Evolutionary conservation across 176 grass and related monocot species (phyloP), one percentile per base, ranked within the genome.

Genomic region (Pharus latifolius): DNA sequence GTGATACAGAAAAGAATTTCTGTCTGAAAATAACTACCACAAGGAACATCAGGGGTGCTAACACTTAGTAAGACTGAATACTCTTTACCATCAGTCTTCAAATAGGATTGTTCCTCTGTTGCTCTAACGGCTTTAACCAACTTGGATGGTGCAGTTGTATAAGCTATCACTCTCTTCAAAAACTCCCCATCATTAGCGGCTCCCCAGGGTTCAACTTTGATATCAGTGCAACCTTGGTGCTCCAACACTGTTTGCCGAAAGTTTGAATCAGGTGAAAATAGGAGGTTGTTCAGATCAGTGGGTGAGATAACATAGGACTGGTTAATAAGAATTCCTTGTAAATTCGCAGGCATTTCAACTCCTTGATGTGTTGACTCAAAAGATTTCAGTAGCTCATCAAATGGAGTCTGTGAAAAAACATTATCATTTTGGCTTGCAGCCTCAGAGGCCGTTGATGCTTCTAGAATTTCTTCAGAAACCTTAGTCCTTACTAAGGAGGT

Each of bases 31-130:
- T 76, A 98, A 70, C 67, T 76, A 75, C 95, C 95, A 37, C 69
- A 92, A 60, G 95, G 87, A 70, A 98, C 80, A 88, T 98, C 95
- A 74, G 95, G 95, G 24, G 84, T 98, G 72, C 81, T 88, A 56
- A 88, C 95, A 83, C 84, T 93, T 27, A 86, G 65, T 52, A 98
- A 71, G 67, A 93, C 72, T 75, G 87, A 77, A 83, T 83, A 98
- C 56, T 77, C 82, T 44, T 78, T 88, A 28, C 72, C 90, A 88
- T 88, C 72, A 54, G 78, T 83, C 66, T 91, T 98, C 80, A 98
- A 59, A 85, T 98, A 98, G 70, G 80, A 76, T 25, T 98, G 90
- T 22, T 98, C 95, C 38, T 98, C 95, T 49, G 83, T 93, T 79
- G 95, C 95, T 64, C 50, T 88, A 27, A 93, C 89, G 7, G 90